A percentile compares a stretch with the other conserved stretches of the same genome.
phyloP scores from a whole-genome alignment of 108 stramenopile genomes.

The Schizochytrium sp. region DNA sequence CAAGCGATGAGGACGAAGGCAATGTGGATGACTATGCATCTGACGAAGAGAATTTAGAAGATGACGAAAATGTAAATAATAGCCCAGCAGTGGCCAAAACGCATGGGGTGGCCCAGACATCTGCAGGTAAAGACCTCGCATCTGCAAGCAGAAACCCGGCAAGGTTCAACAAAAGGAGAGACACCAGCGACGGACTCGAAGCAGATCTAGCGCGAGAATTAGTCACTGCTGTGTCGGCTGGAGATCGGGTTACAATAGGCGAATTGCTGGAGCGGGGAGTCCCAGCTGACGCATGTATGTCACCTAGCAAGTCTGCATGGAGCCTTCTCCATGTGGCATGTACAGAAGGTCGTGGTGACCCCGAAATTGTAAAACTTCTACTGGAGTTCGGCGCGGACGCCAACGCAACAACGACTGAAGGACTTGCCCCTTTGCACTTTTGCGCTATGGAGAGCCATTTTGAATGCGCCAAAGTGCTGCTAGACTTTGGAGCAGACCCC shows the following conservation, averaged over 20 bases:
- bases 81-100: no score
- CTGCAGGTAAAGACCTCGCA: no score
- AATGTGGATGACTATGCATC: no score
- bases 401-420: conserved; percentile 14
- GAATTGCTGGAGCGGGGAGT: neutral
- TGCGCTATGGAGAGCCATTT: conserved; percentile 5
- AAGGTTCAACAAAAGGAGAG: neutral
- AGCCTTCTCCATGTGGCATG: conserved; percentile 10
- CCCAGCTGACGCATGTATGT: neutral
- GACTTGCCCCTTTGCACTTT: conserved; percentile 5
- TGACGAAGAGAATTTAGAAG: no score
- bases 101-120: no score
- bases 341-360: neutral
- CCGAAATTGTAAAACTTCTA: neutral
- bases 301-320: conserved; percentile 31
- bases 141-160: no score
- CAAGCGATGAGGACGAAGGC: no score
- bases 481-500: neutral
- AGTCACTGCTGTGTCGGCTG: neutral
- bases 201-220: conserved; percentile 5
- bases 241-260: neutral
- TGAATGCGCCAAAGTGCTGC: neutral
- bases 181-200: conserved; percentile 19
- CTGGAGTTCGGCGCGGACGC: conserved; percentile 19
- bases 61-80: no score